Evolutionary conservation across 345 rosid species (phyloP).

Genomic region (Turritis glabra): DNA sequence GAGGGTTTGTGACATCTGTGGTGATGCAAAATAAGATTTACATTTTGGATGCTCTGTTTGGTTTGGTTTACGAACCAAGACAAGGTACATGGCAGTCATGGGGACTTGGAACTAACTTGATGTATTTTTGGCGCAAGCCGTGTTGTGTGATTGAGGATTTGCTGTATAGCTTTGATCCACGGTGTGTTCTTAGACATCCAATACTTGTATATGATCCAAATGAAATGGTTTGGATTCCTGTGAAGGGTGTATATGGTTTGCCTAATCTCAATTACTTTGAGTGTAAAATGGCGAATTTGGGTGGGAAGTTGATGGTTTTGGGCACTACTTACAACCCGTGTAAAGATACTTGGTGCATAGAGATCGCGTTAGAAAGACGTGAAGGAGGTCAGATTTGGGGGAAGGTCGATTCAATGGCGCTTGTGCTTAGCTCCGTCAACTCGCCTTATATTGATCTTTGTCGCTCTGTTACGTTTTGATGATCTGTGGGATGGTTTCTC

Average conservation of each 20-base stretch:
- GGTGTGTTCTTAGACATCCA: not conserved
- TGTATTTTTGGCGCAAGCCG: not conserved
- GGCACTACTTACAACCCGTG: not conserved
- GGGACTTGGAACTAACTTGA: not conserved
- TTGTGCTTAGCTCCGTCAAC: not conserved
- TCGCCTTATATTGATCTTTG: too few species aligned
- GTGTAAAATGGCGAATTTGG: not conserved
- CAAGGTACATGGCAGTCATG: not conserved
- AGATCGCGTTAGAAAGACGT: not conserved
- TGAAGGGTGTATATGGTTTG: not conserved
- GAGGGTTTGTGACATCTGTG: not conserved
- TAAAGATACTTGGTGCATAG: not conserved
- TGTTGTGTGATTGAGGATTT: not conserved
- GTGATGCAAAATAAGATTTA: not conserved
- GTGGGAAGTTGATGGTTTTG: not conserved
- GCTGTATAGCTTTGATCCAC: not conserved
- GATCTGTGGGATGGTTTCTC: too few species aligned
- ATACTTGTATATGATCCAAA: not conserved
- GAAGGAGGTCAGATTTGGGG: not conserved
- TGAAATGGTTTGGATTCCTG: not conserved
- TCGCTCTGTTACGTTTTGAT: too few species aligned
- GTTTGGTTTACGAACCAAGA: not conserved
- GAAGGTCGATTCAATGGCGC: not conserved
- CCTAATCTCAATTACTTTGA: not conserved
- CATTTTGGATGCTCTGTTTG: not conserved